A percentile compares a stretch with the other conserved stretches of the same genome.
Evolutionary conservation across 1,284 basidiomycete species (phyloP).

Genomic region (Rugosomyces carneus): DNA sequence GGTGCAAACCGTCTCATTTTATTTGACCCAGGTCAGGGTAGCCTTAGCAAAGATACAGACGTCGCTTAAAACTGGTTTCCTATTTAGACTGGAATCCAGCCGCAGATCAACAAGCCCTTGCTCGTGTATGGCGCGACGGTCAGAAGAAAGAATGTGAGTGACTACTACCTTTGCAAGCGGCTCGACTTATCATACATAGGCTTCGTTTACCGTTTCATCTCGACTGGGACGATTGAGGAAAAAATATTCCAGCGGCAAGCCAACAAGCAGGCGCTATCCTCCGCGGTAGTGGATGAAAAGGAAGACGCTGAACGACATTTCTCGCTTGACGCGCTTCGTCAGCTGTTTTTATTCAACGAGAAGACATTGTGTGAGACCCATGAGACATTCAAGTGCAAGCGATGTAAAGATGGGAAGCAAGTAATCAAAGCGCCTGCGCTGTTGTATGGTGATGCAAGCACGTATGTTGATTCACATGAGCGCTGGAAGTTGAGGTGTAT

Average conservation of each 20-base stretch:
- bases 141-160: slow-evolving; percentile 96
- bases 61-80: neutral
- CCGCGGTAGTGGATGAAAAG: slow-evolving; percentile 96
- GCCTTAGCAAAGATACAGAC: neutral
- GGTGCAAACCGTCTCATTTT: slow-evolving; percentile 94
- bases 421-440: slow-evolving; percentile 78
- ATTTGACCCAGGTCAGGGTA: slow-evolving; percentile 89
- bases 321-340: slow-evolving; percentile 82
- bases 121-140: slow-evolving; percentile 98
- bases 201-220: slow-evolving; percentile 97
- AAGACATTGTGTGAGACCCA: slow-evolving; percentile 91
- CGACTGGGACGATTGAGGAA: slow-evolving; percentile 97
- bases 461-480: slow-evolving; percentile 51
- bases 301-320: slow-evolving; percentile 96
- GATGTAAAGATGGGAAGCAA: slow-evolving; percentile 88
- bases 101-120: slow-evolving; percentile 96
- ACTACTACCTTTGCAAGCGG: neutral
- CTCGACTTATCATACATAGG: slow-evolving; percentile 37
- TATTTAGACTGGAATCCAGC: slow-evolving; percentile 93
- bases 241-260: slow-evolving; percentile 98
- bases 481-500: neutral
- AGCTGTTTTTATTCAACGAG: slow-evolving; percentile 91
- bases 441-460: slow-evolving; percentile 95
- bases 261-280: slow-evolving; percentile 94
- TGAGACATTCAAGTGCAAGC: slow-evolving; percentile 96